Percentiles rank a stretch among this genome's conserved stretches.
These are phyloP conservation scores for Trichoderma arundinaceum DNA, from an alignment of 2,329 filamentous ascomycete species.

Conservation along the genomic window DNA sequence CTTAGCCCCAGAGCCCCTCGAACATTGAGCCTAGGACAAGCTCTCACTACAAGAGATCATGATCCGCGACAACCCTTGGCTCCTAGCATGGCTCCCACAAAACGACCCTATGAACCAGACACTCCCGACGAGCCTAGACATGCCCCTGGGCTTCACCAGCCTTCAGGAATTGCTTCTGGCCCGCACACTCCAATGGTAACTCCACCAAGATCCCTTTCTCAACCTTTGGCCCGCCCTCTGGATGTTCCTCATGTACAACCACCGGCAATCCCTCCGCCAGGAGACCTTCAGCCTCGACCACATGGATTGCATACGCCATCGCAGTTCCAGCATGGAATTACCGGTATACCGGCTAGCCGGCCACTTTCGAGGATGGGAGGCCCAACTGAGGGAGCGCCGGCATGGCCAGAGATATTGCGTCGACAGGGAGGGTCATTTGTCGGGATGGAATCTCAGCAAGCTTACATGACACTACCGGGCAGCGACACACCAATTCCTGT, in stretches of 20 bases:
- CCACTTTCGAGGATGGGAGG: slow-evolving; percentile 36
- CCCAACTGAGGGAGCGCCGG: slow-evolving; percentile 36
- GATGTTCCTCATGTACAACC: slow-evolving; percentile 39
- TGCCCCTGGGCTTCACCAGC: slow-evolving; percentile 38
- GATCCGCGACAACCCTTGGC: slow-evolving; percentile 37
- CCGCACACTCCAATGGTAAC: slow-evolving; percentile 37
- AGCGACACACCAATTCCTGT: slow-evolving; percentile 57
- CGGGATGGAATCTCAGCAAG: slow-evolving; percentile 45
- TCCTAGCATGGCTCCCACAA: slow-evolving; percentile 40
- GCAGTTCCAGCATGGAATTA: slow-evolving; percentile 38
- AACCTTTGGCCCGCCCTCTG: slow-evolving; percentile 41
- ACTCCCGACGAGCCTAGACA: slow-evolving; percentile 39
- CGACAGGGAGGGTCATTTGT: slow-evolving; percentile 40
- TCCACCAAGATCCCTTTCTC: slow-evolving; percentile 45
- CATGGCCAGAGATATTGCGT: slow-evolving; percentile 45
- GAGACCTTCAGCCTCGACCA: slow-evolving; percentile 34
- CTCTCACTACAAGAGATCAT: slow-evolving; percentile 35
- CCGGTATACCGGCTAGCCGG: slow-evolving; percentile 35
- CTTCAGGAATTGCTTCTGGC: slow-evolving; percentile 37
- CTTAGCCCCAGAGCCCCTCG: slow-evolving; percentile 44
- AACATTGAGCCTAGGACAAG: slow-evolving; percentile 41
- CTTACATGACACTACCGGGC: slow-evolving; percentile 48
- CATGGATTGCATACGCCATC: slow-evolving; percentile 33
- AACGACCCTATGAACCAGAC: slow-evolving; percentile 44
- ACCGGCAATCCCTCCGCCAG: slow-evolving; percentile 35